Conservation (phyloP, 2,329 filamentous ascomycete species). For the Nigrospora sphaerica region DNA sequence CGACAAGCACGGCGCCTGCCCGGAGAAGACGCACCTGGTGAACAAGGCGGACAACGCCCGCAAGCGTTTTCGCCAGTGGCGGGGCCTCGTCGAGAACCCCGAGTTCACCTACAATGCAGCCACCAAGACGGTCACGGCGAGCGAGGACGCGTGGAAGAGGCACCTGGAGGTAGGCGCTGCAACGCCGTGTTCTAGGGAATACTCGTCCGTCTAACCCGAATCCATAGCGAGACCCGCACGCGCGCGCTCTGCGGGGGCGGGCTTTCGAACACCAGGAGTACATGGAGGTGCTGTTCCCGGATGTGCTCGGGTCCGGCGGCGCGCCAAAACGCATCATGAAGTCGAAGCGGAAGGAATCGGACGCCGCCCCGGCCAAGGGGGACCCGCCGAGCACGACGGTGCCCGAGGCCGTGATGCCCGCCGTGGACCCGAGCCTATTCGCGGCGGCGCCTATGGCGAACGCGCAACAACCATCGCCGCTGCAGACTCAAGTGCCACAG, state of each 20-base stretch:
- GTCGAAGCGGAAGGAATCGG: slow-evolving; percentile 40
- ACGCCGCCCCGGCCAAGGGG: slow-evolving; percentile 29
- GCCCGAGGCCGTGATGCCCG: slow-evolving; percentile 31
- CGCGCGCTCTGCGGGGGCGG: slow-evolving; percentile 47
- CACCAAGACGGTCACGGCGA: slow-evolving; percentile 44
- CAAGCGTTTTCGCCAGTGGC: slow-evolving; percentile 56
- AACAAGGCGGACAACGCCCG: slow-evolving; percentile 59
- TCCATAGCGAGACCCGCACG: slow-evolving; percentile 48
- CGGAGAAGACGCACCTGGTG: slow-evolving; percentile 55
- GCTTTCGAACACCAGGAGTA: slow-evolving; percentile 55
- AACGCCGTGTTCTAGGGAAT: slow-evolving; percentile 9
- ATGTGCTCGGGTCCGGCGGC: slow-evolving; percentile 52
- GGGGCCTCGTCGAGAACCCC: slow-evolving; percentile 49
- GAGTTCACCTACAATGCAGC: slow-evolving; percentile 47
- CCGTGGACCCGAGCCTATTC: slow-evolving; percentile 3
- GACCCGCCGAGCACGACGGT: slow-evolving; percentile 43
- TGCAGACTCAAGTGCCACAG: slow-evolving; percentile 6
- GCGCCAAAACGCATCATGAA: slow-evolving; percentile 54
- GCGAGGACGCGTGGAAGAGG: slow-evolving; percentile 48
- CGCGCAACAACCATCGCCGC: too few species aligned
- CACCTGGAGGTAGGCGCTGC: slow-evolving; percentile 45
- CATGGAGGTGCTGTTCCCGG: slow-evolving; percentile 54
- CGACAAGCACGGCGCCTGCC: slow-evolving; percentile 47
- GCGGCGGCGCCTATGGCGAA: not conserved
- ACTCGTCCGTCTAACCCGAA: not conserved